phyloP scores from a whole-genome alignment of 257 asterid species.

The Solanum piurae region DNA sequence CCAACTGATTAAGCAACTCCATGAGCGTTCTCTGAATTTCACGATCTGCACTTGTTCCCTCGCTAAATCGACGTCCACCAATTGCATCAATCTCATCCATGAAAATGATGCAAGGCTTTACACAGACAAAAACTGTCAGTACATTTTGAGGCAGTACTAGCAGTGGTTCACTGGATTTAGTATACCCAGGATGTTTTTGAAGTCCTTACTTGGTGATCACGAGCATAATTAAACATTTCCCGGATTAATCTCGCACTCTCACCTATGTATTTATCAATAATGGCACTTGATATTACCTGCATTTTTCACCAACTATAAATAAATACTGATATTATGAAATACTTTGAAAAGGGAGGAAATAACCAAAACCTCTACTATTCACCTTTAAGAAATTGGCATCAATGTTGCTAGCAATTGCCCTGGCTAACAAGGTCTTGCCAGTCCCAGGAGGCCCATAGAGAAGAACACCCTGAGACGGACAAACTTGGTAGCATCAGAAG shows the following conservation, averaged over 20 bases:
- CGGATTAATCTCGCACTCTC: conserved; percentile 88
- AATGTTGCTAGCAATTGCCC: conserved; percentile 95
- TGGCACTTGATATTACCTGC: conserved; percentile 94
- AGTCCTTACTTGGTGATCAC: conserved; percentile 83
- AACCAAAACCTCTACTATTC: background rate
- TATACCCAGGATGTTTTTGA: background rate
- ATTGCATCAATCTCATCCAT: conserved; percentile 99
- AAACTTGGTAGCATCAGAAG: background rate
- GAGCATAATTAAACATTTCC: conserved; percentile 92
- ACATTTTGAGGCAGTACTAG: background rate
- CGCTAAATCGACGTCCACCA: conserved; percentile 94
- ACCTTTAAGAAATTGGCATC: conserved; percentile 97
- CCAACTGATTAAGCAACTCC: conserved; percentile 92
- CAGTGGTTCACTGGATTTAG: background rate
- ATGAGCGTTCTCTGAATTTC: conserved; percentile 94
- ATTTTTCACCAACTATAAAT: background rate
- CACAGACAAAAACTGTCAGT: background rate
- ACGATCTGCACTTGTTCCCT: conserved; percentile 98
- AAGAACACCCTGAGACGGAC: conserved; percentile 70
- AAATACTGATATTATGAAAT: background rate
- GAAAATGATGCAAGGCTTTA: conserved; percentile 93
- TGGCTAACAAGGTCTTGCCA: conserved; percentile 91
- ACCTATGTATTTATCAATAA: conserved; percentile 87
- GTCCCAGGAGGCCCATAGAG: conserved; percentile 99
- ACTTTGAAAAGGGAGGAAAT: background rate